Evolutionary conservation across 139 green algal genomes (phyloP).

Genomic region (Closterium sp.): DNA sequence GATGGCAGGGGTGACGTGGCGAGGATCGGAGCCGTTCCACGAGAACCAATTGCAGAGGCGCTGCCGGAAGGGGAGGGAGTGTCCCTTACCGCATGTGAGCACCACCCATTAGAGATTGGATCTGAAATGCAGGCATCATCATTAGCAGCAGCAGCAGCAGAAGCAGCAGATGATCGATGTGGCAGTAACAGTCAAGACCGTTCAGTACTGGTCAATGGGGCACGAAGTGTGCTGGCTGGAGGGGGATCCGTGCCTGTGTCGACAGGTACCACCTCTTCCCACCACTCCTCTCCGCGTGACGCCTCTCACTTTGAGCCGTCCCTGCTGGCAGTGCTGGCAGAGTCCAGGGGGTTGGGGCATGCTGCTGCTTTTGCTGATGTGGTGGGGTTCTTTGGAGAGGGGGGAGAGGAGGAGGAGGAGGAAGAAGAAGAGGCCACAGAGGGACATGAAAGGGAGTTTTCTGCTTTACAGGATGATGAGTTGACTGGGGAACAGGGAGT

Average conservation of each 20-base stretch:
- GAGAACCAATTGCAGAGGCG: neutral
- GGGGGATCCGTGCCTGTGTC: no score
- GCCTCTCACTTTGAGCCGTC: neutral
- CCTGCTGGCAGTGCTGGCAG: neutral
- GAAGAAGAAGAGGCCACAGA: neutral
- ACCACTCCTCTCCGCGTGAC: no score
- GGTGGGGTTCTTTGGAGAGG: neutral
- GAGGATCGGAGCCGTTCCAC: neutral
- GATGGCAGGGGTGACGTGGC: neutral
- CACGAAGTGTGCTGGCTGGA: no score
- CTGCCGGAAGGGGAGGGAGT: neutral
- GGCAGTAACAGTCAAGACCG: no score
- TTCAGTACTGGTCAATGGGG: no score
- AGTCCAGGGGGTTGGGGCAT: neutral
- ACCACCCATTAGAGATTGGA: neutral
- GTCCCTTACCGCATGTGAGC: neutral
- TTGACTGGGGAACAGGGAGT: neutral
- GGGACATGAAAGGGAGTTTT: neutral
- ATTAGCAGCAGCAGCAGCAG: neutral
- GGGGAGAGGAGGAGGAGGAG: neutral
- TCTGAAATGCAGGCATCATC: neutral
- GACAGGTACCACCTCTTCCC: no score
- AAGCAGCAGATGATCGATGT: no score
- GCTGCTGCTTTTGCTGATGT: neutral
- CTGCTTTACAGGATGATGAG: neutral